Evolutionary conservation across 768 basidiomycete genomes (phyloP).

Genomic region (Tulasnella sp.): DNA sequence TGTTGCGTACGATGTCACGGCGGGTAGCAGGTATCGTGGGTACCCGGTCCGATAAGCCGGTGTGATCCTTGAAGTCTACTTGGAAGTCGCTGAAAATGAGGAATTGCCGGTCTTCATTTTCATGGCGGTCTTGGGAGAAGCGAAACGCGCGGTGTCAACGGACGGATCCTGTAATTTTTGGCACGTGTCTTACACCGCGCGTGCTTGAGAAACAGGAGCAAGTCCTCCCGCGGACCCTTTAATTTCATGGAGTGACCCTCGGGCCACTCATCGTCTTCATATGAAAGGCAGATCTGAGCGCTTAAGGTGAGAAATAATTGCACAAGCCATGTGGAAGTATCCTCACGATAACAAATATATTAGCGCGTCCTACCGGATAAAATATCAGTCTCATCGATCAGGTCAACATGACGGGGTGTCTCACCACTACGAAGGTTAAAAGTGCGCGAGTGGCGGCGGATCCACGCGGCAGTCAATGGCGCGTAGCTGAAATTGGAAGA

Average conservation of each 20-base stretch:
- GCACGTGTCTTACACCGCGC: background rate
- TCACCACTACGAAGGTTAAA: background rate
- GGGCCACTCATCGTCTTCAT: background rate
- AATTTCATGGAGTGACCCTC: background rate
- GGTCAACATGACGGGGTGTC: background rate
- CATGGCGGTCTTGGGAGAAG: background rate
- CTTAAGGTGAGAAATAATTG: background rate
- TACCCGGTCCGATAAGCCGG: background rate
- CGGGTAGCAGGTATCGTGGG: background rate
- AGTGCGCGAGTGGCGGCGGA: background rate
- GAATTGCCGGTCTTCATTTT: background rate
- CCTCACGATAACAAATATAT: background rate
- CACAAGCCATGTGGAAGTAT: background rate
- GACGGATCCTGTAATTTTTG: too few species aligned
- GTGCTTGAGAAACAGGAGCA: background rate
- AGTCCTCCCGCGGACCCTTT: background rate
- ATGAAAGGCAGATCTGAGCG: background rate
- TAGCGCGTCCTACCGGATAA: background rate
- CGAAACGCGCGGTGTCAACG: background rate
- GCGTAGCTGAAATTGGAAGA: background rate
- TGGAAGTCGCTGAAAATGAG: background rate
- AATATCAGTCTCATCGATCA: background rate
- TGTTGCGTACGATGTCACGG: background rate
- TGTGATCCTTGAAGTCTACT: background rate
- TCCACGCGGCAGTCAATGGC: background rate